Conservation (phyloP, 2,329 filamentous ascomycete genomes). For the Ophiostoma quercus region DNA sequence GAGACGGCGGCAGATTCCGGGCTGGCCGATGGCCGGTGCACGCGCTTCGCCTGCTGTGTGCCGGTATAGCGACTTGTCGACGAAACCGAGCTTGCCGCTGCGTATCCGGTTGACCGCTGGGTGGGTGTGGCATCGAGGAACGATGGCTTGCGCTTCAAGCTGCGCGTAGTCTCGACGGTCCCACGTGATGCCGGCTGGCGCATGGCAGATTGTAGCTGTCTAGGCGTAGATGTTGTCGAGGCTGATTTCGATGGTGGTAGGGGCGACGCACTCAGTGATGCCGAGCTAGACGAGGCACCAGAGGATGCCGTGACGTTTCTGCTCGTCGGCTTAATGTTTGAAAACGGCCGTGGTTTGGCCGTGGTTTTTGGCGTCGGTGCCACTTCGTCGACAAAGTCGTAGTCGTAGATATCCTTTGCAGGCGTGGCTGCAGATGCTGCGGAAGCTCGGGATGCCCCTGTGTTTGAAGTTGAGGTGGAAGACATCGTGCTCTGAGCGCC, state of each 20-base stretch:
- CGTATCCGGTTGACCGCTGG: slow-evolving; percentile 3
- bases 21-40: slow-evolving; percentile 13
- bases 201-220: not conserved
- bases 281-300: not conserved
- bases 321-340: slow-evolving; percentile 12
- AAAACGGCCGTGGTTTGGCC: slow-evolving; percentile 13
- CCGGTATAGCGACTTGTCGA: not conserved
- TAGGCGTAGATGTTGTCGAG: not conserved
- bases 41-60: slow-evolving; percentile 8
- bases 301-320: not conserved
- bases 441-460: not conserved
- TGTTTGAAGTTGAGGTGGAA: slow-evolving; percentile 14
- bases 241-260: not conserved
- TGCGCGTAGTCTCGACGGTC: slow-evolving; percentile 17
- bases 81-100: not conserved
- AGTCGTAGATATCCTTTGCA: slow-evolving; percentile 27
- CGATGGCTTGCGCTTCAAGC: slow-evolving; percentile 26
- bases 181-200: not conserved
- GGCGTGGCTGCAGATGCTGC: slow-evolving; percentile 5
- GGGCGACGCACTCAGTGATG: slow-evolving; percentile 8
- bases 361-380: slow-evolving; percentile 18
- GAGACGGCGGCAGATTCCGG: not conserved
- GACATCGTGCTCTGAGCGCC: not conserved
- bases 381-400: slow-evolving; percentile 27
- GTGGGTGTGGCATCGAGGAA: slow-evolving; percentile 5